phyloP scores from a whole-genome alignment of 345 rosid species.

The Eutrema japonicum region DNA sequence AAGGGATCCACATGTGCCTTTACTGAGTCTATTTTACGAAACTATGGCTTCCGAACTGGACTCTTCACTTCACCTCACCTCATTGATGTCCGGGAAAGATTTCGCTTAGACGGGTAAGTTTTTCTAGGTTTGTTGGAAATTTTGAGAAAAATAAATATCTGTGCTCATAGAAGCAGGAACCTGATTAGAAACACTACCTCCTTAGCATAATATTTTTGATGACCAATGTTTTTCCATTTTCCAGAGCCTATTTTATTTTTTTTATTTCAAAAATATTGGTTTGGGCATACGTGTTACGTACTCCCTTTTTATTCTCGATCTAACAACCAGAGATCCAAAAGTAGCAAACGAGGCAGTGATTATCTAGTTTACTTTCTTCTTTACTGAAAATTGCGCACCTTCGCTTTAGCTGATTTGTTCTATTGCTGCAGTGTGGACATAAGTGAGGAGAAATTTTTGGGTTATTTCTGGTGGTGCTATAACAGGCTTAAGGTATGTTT shows the following conservation, averaged over 20 bases:
- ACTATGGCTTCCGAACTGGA: slow-evolving; percentile 90
- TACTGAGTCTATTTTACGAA: slow-evolving; percentile 83
- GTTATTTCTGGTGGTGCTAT: slow-evolving; percentile 99
- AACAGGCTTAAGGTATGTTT: slow-evolving; percentile 77
- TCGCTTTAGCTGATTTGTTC: slow-evolving; percentile 37
- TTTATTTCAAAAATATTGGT: slow-evolving; percentile 2
- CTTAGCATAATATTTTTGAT: neutral
- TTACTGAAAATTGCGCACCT: neutral
- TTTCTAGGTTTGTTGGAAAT: neutral
- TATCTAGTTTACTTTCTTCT: neutral
- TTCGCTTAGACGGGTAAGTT: slow-evolving; percentile 85
- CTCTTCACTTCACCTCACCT: slow-evolving; percentile 97
- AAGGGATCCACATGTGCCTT: slow-evolving; percentile 98
- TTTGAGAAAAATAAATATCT: neutral
- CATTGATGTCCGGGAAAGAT: slow-evolving; percentile 91
- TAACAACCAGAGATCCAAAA: neutral
- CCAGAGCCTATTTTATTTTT: neutral
- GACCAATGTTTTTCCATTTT: slow-evolving; percentile 9
- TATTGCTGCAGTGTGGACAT: slow-evolving; percentile 74
- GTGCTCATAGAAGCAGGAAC: slow-evolving; percentile 10
- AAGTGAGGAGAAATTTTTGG: slow-evolving; percentile 83
- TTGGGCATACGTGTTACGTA: neutral
- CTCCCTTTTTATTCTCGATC: neutral
- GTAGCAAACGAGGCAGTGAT: neutral
- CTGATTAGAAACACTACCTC: neutral